These are phyloP conservation scores for Epichloe sylvatica DNA, from an alignment of 2,329 filamentous ascomycete species.

Conservation along the genomic window DNA sequence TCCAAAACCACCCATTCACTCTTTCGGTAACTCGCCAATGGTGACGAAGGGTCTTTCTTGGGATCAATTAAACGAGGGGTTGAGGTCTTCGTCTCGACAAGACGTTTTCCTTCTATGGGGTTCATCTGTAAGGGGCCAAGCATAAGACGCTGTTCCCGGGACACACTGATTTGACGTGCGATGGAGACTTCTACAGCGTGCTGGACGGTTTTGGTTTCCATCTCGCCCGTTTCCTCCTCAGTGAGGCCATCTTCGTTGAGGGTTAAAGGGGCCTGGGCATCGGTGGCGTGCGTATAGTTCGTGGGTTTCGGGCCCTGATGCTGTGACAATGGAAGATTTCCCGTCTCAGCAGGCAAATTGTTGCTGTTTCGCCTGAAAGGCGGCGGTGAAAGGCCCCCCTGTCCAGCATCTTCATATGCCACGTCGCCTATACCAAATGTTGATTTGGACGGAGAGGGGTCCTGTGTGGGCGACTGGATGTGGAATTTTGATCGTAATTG, in stretches of 20 bases:
- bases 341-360: background rate
- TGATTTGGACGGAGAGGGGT: background rate
- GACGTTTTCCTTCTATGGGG: constrained; percentile 7
- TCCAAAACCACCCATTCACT: constrained; percentile 43
- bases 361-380: background rate
- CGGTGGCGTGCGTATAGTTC: background rate
- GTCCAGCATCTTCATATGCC: background rate
- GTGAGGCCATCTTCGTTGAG: background rate
- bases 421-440: background rate
- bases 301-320: background rate
- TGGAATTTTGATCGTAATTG: constrained; percentile 7
- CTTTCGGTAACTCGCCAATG: constrained; percentile 29
- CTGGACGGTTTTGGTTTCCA: constrained; percentile 24
- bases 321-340: background rate
- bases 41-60: constrained; percentile 15
- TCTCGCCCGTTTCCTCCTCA: constrained; percentile 7
- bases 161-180: constrained; percentile 53
- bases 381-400: background rate
- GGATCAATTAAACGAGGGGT: constrained; percentile 34
- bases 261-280: background rate
- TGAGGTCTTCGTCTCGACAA: constrained; percentile 24
- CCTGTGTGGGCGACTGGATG: constrained; percentile 1
- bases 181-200: constrained; percentile 52
- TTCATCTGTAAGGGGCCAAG: constrained; percentile 36
- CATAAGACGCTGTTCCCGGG: constrained; percentile 45